Conservation (phyloP, 257 asterid species). For the Penstemon newberryi region DNA sequence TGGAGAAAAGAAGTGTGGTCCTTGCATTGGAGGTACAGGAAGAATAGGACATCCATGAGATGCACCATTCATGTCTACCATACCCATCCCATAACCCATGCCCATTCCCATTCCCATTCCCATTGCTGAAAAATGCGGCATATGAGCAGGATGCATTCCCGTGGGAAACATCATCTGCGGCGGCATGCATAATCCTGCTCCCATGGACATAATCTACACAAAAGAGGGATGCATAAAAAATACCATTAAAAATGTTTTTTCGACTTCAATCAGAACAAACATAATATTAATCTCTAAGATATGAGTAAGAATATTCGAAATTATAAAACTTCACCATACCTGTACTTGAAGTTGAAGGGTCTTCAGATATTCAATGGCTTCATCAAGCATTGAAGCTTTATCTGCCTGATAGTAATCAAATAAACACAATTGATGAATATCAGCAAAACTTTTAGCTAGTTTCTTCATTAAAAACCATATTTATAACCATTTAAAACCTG, state of each 20-base stretch:
- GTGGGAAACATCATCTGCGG: constrained; percentile 80
- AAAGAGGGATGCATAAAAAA: constrained; percentile 9
- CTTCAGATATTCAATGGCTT: constrained; percentile 95
- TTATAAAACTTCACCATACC: constrained; percentile 46
- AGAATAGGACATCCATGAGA: constrained; percentile 53
- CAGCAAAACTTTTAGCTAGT: background rate
- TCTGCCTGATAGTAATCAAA: constrained; percentile 61
- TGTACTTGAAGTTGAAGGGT: constrained; percentile 96
- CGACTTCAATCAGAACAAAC: background rate
- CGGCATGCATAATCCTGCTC: constrained; percentile 90
- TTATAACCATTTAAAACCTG: constrained; percentile 7
- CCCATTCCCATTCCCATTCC: constrained; percentile 61
- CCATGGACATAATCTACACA: constrained; percentile 90
- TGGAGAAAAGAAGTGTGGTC: constrained; percentile 49
- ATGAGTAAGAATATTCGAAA: constrained; percentile 3
- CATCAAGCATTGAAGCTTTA: constrained; percentile 99
- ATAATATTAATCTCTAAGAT: background rate
- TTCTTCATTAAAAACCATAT: background rate
- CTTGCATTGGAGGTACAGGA: constrained; percentile 57
- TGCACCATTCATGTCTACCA: constrained; percentile 69
- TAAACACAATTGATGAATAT: constrained; percentile 15
- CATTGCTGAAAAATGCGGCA: constrained; percentile 66
- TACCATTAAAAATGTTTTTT: background rate
- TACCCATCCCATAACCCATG: constrained; percentile 67
- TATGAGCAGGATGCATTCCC: constrained; percentile 70